Evolutionary conservation across 2,329 filamentous ascomycete species (phyloP), one percentile per base, ranked within the genome.

Genomic region (Dactylellina cionopaga): DNA sequence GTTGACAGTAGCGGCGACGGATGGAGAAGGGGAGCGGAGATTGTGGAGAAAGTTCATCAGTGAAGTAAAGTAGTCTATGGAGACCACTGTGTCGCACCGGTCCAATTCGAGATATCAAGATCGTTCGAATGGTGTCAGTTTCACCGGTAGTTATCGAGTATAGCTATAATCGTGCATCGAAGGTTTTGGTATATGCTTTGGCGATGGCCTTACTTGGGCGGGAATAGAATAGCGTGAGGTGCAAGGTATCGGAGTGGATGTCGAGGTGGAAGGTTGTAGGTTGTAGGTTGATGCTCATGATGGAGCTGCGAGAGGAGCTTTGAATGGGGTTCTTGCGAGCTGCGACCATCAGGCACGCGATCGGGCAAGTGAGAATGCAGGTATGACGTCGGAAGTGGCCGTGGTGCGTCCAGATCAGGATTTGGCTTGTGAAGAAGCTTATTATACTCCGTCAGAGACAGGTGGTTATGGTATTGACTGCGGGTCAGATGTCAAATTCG

Each of bases 11-110:
- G 66, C 58, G 27, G 66, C 58, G 17, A 71, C 66, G 46, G 66
- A 64, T 7, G 66, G 66, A 33, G 66, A 71, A 24, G 66, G 66
- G 17, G 66, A 43, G 17, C 66, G 66, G 5, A 71, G 66, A 46
- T 37, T 19, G 13, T 63, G 56, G 41, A 71, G 66, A 64, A 71
- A 64, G 66, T 71, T 71, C 66, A 71, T 71, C 46, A 51, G 63
- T 25, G 44, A 27, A 15, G 31, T 15, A 19, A 19, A 56, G 33
- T 24, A 58, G 58, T 51, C 56, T 39, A 24, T 22, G 31, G 19
- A 24, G 55, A 59, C 55, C 47, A 47, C 55, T 37, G n/a, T 43
- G 41, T 59, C 29, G 29, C 41, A 59, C 54, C 54, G 10, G 24
- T 37, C 35, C 25, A 29, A 10, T 35, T 55, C 39, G 35, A 31